Conservation (phyloP, 1,284 basidiomycete species). For the Cutaneotrichosporon cavernicola region DNA sequence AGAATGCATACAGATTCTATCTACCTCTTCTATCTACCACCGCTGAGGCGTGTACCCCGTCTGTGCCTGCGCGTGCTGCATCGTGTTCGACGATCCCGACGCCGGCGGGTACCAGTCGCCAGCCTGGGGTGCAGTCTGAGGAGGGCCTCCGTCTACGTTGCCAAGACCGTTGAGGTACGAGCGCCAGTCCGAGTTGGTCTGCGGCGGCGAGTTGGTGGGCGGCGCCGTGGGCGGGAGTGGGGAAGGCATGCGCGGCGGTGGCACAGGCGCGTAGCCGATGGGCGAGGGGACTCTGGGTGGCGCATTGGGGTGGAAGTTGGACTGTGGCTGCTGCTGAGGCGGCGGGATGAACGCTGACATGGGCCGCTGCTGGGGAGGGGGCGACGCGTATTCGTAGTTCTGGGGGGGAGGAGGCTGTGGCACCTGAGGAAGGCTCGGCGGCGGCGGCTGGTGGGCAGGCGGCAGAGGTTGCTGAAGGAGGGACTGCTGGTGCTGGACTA, state of each 20-base stretch:
- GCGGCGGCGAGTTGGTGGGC: neutral
- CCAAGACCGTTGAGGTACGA: slow-evolving; percentile 39
- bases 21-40: slow-evolving; percentile 11
- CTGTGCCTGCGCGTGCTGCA: slow-evolving; percentile 11
- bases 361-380: neutral
- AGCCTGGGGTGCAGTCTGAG: neutral
- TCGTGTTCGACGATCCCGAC: slow-evolving; percentile 13
- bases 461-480: neutral
- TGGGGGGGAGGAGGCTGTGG: slow-evolving; percentile 16
- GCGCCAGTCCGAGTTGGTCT: slow-evolving; percentile 38
- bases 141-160: neutral
- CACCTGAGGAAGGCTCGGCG: slow-evolving; percentile 14
- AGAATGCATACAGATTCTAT: slow-evolving; percentile 2
- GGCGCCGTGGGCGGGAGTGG: slow-evolving; percentile 8
- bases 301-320: slow-evolving; percentile 1
- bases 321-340: slow-evolving; percentile 4
- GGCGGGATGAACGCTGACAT: neutral
- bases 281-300: neutral
- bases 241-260: slow-evolving; percentile 5
- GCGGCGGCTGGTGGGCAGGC: neutral
- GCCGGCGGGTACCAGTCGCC: slow-evolving; percentile 17
- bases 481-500: slow-evolving; percentile 8
- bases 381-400: slow-evolving; percentile 8
- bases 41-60: slow-evolving; percentile 5
- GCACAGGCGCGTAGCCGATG: neutral